Percentiles rank a stretch among this genome's conserved stretches.
Conservation (phyloP, 768 basidiomycete species). For the Coprinopsis strossmayeri region DNA sequence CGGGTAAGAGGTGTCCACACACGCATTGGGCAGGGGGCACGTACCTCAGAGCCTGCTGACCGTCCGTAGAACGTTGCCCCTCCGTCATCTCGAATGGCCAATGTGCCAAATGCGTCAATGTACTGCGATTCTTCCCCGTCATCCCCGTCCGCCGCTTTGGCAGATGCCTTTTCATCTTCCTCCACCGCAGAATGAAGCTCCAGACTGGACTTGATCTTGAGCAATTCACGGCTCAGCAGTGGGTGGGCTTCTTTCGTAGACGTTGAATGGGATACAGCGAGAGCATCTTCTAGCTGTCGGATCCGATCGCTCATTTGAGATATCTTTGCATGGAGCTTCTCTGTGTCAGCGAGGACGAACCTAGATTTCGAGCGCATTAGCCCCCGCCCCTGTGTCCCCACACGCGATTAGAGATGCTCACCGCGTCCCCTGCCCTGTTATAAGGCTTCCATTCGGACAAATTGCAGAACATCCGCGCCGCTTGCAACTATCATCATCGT, state of each 20-base stretch:
- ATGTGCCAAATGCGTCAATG: conserved; percentile 63
- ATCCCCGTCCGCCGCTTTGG: conserved; percentile 29
- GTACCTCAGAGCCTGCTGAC: conserved; percentile 67
- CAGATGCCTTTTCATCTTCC: conserved; percentile 26
- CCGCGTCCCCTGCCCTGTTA: conserved; percentile 76
- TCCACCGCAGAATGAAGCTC: conserved; percentile 57
- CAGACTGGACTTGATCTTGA: conserved; percentile 63
- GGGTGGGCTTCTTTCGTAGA: conserved; percentile 50
- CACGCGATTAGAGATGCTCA: conserved; percentile 21
- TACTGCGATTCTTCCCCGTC: conserved; percentile 40
- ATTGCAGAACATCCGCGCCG: conserved; percentile 72
- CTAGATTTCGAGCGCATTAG: conserved; percentile 23
- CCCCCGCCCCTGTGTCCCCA: background rate
- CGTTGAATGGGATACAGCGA: conserved; percentile 46
- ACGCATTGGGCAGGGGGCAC: conserved; percentile 16
- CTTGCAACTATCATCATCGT: conserved; percentile 57
- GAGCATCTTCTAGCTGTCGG: conserved; percentile 64
- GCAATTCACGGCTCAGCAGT: conserved; percentile 50
- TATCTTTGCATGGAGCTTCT: conserved; percentile 63
- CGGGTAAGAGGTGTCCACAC: background rate
- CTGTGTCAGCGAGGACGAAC: conserved; percentile 68
- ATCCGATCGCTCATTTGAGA: conserved; percentile 64
- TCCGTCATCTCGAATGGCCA: conserved; percentile 65
- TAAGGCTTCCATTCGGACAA: conserved; percentile 71
- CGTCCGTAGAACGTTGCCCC: conserved; percentile 66